A percentile compares a stretch with the other conserved stretches of the same genome.
Evolutionary conservation across 176 grass and related monocot species (phyloP).

Genomic region (Oryza glumipatula): DNA sequence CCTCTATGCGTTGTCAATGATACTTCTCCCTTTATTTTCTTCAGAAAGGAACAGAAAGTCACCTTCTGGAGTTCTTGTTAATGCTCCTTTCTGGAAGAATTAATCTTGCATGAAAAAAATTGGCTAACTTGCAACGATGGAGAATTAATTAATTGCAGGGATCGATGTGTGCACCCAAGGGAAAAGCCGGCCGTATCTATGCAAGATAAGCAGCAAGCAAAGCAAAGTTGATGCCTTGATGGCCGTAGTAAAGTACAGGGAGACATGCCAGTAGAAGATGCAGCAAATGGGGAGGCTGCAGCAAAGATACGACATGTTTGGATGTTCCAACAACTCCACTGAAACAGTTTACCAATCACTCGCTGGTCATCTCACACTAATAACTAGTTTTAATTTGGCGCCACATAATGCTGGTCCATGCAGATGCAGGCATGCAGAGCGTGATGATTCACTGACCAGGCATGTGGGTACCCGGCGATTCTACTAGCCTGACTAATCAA

Average conservation of each 20-base stretch:
- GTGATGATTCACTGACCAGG: neutral
- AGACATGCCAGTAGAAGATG: neutral
- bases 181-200: neutral
- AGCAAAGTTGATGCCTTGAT: neutral
- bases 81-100: neutral
- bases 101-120: neutral
- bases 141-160: neutral
- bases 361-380: neutral
- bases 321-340: conserved; percentile 1
- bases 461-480: neutral
- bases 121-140: neutral
- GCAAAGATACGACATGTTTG: neutral
- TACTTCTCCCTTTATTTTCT: neutral
- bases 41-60: neutral
- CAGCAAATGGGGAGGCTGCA: neutral
- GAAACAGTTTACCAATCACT: neutral
- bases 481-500: neutral
- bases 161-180: neutral
- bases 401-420: neutral
- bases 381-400: neutral
- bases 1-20: neutral
- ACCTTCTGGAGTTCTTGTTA: neutral
- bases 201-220: conserved; percentile 5
- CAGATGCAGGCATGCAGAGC: neutral
- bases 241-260: neutral